A percentile compares a stretch with the other conserved stretches of the same genome.
phyloP scores from a whole-genome alignment of 2,329 filamentous ascomycete genomes.

The Coniochaeta sp. region DNA sequence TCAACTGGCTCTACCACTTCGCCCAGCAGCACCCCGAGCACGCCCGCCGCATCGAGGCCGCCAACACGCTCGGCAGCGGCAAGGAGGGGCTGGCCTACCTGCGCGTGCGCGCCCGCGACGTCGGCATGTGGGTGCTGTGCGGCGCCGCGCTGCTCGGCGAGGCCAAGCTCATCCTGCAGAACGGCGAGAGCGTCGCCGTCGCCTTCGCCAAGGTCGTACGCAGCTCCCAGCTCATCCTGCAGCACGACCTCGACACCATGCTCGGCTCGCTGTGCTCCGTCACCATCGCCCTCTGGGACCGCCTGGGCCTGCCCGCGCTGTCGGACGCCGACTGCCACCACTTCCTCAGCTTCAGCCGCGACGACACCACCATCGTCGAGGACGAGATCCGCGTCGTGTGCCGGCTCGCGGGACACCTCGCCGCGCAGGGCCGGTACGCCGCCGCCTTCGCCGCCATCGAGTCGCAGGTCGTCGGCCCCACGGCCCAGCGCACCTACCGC shows the following conservation, averaged over 20 bases:
- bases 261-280: constrained; percentile 70
- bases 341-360: constrained; percentile 64
- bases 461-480: constrained; percentile 20
- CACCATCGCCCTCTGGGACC: constrained; percentile 64
- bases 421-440: constrained; percentile 62
- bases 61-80: constrained; percentile 68
- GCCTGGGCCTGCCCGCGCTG: constrained; percentile 56
- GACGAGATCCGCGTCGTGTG: constrained; percentile 72
- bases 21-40: constrained; percentile 75
- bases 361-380: constrained; percentile 52
- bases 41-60: constrained; percentile 62
- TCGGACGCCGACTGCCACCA: constrained; percentile 60
- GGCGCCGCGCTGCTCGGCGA: constrained; percentile 80
- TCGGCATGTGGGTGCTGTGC: constrained; percentile 77
- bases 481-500: constrained; percentile 63
- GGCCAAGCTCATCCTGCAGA: constrained; percentile 69
- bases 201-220: constrained; percentile 76
- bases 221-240: constrained; percentile 74
- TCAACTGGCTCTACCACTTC: constrained; percentile 95
- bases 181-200: constrained; percentile 55
- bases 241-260: constrained; percentile 64
- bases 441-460: constrained; percentile 57
- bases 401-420: constrained; percentile 59
- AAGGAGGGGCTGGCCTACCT: constrained; percentile 79
- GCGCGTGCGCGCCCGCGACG: constrained; percentile 78